Evolutionary conservation across 23 red algal genomes (phyloP), one percentile per base, ranked within the genome.

Genomic region (Gracilariopsis chorda): DNA sequence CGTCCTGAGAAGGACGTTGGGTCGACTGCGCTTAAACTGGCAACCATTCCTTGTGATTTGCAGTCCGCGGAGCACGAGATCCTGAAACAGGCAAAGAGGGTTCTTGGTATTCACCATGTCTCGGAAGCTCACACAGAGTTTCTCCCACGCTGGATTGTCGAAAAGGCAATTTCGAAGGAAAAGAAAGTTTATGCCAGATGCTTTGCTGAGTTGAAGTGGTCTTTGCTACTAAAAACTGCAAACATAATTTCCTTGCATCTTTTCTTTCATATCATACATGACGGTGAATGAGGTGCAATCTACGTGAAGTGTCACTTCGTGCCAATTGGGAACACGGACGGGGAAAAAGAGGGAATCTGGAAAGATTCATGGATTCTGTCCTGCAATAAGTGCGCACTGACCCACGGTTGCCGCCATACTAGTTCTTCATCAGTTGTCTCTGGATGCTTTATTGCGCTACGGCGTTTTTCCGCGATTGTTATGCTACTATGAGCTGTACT

Each of bases 211-310:
- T 10, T 70, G 0, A 33, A 72, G 17, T 27, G 59, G 13, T 19
- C 42, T 1, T 36, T 21, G 10, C 39, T 87, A 49, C 62, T 63
- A 29, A 34, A 8, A 34, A 6, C 49, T 51, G 58, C 59, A 28
- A 87, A 87, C 23, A 49, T 72, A 19, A 67, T 87, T 25, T 46
- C 82, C 1, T 72, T 42, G 7, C 62, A 87, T 36, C 82, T 72
- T 42, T 87, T 87, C 82, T 72, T 87, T 59, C 62, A 72, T 27
- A 61, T 87, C 2, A 70, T 72, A 21, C 16, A 75, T 53, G 82
- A 87, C 59, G 82, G 44, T 3, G 30, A 56, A 67, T 13, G 21
- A 19, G 61, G 42, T 48, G 49, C 59, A 21, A 59, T 51, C 30
- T 23, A 51, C 2, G 39, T 72, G 1, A 87, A 87, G 39, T 87